Conservation (phyloP, 2,329 filamentous ascomycete genomes). For the Cryphonectria parasitica region DNA sequence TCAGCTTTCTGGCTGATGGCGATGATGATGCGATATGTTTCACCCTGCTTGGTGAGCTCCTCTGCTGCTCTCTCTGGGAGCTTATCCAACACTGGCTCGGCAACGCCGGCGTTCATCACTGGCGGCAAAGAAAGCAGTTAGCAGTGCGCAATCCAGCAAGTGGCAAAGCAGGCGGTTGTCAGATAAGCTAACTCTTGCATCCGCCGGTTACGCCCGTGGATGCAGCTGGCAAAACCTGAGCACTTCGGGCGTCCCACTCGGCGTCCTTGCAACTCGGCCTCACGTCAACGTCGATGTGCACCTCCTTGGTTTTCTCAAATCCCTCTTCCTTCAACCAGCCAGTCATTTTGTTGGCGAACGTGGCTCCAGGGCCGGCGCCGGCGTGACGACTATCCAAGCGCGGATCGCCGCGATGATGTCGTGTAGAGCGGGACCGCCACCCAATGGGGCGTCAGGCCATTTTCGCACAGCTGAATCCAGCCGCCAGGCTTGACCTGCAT, state of each 20-base stretch:
- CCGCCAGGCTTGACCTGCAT: conserved; percentile 6
- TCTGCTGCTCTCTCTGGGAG: conserved; percentile 3
- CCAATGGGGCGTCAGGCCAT: background rate
- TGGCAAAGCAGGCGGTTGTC: too few relatives aligned
- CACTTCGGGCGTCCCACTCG: conserved; percentile 3
- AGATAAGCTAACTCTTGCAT: conserved; percentile 9
- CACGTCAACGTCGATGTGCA: background rate
- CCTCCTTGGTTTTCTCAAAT: background rate
- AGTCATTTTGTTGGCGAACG: background rate
- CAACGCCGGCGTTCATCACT: background rate
- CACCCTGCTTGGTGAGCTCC: conserved; percentile 11
- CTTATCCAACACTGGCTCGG: background rate
- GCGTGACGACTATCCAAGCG: background rate
- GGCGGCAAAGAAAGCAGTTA: background rate
- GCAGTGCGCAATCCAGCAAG: background rate
- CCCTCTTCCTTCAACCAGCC: background rate
- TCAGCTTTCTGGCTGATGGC: conserved; percentile 17
- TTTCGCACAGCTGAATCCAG: conserved; percentile 3
- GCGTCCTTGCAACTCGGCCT: conserved; percentile 1
- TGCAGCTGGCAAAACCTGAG: background rate
- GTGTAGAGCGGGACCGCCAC: background rate
- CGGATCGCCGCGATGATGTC: background rate
- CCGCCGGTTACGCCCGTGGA: conserved; percentile 1
- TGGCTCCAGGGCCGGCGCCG: background rate
- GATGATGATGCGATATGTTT: conserved; percentile 6